A percentile compares a stretch with the other conserved stretches of the same genome.
phyloP scores from a whole-genome alignment of 345 rosid species.

The Brassica nigra region DNA sequence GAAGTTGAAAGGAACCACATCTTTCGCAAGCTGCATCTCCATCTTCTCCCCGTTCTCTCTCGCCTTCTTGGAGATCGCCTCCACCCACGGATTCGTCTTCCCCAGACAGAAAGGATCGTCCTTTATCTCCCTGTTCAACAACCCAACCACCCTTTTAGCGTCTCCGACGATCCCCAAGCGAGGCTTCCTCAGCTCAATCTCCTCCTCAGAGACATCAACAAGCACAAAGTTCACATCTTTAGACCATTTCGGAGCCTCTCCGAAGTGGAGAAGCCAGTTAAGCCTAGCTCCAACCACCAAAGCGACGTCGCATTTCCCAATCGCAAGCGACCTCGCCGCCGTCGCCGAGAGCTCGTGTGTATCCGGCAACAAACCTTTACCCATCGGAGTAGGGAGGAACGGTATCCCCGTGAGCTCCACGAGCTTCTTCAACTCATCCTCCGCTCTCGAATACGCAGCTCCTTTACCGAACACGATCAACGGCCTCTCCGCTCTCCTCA shows the following conservation, averaged over 20 bases:
- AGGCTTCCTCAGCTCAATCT: conserved; percentile 79
- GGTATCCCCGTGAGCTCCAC: conserved; percentile 83
- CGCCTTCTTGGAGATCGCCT: conserved; percentile 66
- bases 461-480: conserved; percentile 93
- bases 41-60: conserved; percentile 71
- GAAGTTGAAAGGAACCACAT: conserved; percentile 92
- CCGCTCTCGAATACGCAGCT: conserved; percentile 83
- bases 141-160: conserved; percentile 69
- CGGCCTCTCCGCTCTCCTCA: conserved; percentile 81
- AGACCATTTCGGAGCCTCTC: conserved; percentile 92
- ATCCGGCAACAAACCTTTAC: conserved; percentile 94
- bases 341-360: conserved; percentile 81
- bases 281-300: conserved; percentile 93
- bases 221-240: conserved; percentile 80
- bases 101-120: conserved; percentile 90
- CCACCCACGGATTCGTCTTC: conserved; percentile 79
- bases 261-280: conserved; percentile 95
- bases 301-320: conserved; percentile 93
- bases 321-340: conserved; percentile 94
- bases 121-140: conserved; percentile 77
- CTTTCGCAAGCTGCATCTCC: conserved; percentile 85
- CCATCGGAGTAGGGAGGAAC: conserved; percentile 96
- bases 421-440: conserved; percentile 67
- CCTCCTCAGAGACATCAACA: conserved; percentile 75
- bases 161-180: conserved; percentile 78